Evolutionary conservation across 805 yeast genomes (phyloP), one percentile per base, ranked within the genome.

Genomic region (Yueomyces sinensis): DNA sequence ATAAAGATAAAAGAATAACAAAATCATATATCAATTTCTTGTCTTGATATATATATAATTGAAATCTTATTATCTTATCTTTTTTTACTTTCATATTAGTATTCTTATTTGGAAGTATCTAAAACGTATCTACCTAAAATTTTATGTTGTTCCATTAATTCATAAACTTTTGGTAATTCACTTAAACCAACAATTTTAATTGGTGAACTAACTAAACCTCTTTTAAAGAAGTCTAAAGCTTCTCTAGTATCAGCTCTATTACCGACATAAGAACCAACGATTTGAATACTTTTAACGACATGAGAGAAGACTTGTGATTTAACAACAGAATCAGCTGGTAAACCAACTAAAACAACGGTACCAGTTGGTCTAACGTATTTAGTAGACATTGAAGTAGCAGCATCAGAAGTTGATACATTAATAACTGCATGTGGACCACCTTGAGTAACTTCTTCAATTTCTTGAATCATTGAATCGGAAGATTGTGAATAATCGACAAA

Each of bases 241-340:
- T 77, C 86, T 53, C 68, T 58, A 11, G 93, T 71, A 58, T 83
- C 94, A 37, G 79, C 80, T 61, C 93, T 76, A 71, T 80, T 82
- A 42, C 94, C 94, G 37, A 83, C 94, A 50, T 80, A 81, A 19
- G 93, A 81, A 40, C 91, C 93, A 54, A 66, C 70, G 55, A 82
- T 75, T 50, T 65, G 64, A 54, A 80, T 65, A 28, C 82, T 72
- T 58, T 70, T 78, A 43, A 79, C 76, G 35, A 82, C 93, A 30
- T 79, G 73, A 30, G 67, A 63, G 61, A 81, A 77, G 32, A 82
- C 80, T 32, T 72, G 66, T 14, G 83, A 72, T 41, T 67, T 65
- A 44, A 71, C 72, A 52, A 70, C 69, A 36, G 89, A 84, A 46
- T 74, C 74, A 11, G 84, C 82, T 42, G 94, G 94, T 46, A 82